Evolutionary conservation across 2,329 filamentous ascomycete genomes (phyloP).

Genomic region (Rhytidhysteron rufulum): DNA sequence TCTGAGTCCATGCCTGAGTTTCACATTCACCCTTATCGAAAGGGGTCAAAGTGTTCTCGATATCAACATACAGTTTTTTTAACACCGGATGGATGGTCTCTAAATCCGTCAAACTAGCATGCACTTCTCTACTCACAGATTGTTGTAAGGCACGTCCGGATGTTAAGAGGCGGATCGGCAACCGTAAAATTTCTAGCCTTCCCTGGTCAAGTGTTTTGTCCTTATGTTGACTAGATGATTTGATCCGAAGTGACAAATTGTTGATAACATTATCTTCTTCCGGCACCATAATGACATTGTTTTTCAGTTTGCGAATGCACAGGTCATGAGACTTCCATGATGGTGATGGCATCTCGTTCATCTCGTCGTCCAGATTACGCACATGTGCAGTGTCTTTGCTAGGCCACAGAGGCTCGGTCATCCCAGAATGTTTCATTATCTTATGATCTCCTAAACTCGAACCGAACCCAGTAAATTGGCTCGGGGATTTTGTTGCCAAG

Average conservation of each 20-base stretch:
- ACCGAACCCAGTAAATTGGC: slow-evolving; percentile 16
- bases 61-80: slow-evolving; percentile 53
- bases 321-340: neutral
- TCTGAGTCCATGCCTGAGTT: slow-evolving; percentile 69
- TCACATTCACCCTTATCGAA: slow-evolving; percentile 81
- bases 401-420: slow-evolving; percentile 68
- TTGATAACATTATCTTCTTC: slow-evolving; percentile 23
- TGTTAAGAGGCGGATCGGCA: slow-evolving; percentile 34
- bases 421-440: slow-evolving; percentile 60
- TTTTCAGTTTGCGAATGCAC: slow-evolving; percentile 35
- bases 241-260: slow-evolving; percentile 17
- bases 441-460: slow-evolving; percentile 16
- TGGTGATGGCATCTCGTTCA: neutral
- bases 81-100: slow-evolving; percentile 55
- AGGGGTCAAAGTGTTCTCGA: slow-evolving; percentile 64
- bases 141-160: slow-evolving; percentile 38
- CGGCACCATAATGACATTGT: slow-evolving; percentile 24
- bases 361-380: slow-evolving; percentile 17
- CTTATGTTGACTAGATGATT: neutral
- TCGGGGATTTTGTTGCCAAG: slow-evolving; percentile 15
- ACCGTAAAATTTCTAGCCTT: slow-evolving; percentile 21
- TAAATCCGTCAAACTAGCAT: slow-evolving; percentile 11
- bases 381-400: slow-evolving; percentile 53
- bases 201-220: slow-evolving; percentile 11
- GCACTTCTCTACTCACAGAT: slow-evolving; percentile 27